Percentiles rank a stretch among this genome's conserved stretches.
Conservation (phyloP, 352 stramenopile genomes). For the Globisporangium nagaii region DNA sequence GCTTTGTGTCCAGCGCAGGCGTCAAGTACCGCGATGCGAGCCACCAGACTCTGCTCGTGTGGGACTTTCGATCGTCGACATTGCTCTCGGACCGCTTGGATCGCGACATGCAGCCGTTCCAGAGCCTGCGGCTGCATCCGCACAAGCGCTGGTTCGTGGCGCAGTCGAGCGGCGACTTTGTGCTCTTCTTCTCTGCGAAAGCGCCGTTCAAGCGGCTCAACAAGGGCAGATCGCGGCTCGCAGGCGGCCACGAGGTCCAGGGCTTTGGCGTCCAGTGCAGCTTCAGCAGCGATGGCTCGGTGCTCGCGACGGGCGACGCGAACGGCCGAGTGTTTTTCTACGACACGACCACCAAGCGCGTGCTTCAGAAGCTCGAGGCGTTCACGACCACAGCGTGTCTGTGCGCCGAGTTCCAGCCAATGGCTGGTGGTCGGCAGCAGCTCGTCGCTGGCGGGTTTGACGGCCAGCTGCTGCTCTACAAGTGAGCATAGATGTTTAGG, state of each 20-base stretch:
- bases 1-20: conserved; percentile 46
- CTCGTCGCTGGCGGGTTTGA: conserved; percentile 23
- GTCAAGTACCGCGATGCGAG: conserved; percentile 35
- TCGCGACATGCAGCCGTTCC: conserved; percentile 36
- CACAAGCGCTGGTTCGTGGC: conserved; percentile 29
- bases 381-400: conserved; percentile 25
- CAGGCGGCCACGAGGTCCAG: conserved; percentile 29
- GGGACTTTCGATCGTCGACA: conserved; percentile 39
- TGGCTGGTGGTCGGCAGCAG: not conserved
- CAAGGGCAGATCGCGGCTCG: conserved; percentile 15
- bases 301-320: conserved; percentile 44
- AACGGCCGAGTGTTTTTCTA: conserved; percentile 45
- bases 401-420: conserved; percentile 27
- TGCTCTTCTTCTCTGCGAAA: conserved; percentile 30
- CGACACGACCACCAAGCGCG: conserved; percentile 11
- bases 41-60: conserved; percentile 62
- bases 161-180: conserved; percentile 38
- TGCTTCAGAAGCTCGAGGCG: conserved; percentile 15
- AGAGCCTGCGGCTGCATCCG: conserved; percentile 40
- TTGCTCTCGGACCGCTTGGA: conserved; percentile 48
- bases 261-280: conserved; percentile 47
- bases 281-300: conserved; percentile 34
- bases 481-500: no score
- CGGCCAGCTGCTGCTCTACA: conserved; percentile 18
- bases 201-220: conserved; percentile 47